Base-by-base conservation (phyloP, 83 land plant genomes). In the Diphasiastrum complanatum region DNA sequence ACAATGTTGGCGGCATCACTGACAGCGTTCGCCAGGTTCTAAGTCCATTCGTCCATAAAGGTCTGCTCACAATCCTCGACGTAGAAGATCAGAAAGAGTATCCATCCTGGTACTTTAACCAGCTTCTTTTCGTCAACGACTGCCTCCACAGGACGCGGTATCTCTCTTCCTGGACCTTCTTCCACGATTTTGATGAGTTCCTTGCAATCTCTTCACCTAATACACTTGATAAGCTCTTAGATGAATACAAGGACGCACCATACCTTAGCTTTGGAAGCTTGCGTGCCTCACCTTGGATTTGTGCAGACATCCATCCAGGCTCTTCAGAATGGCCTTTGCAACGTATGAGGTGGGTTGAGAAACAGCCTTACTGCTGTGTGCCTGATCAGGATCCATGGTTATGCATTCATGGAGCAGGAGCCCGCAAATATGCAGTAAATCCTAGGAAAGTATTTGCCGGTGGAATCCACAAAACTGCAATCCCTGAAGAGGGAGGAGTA, bases 171-270 rank as follows among this genome's bases (percentile, higher is more conserved):
- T 40, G 43, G 43, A 8, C 43, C 8, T 50, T 64, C 43, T 50
- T 64, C 61, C 50, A 48, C 18, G 66, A 64, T 14, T 64, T 64
- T 33, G 66, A 64, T 28, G 66, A 64, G 25, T 50, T 64, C 26
- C 4, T 64, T 3, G 56, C 47, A 29, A 50, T 64, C 10, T 40
- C 36, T 5, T 18, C 66, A 10, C 58, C 66, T 0, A 33, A 49
- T 14, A 64, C 60, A 2, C 30, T 64, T 26, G 61, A 30, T 1
- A 50, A 43, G 30, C 66, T 64, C 2, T 26, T 64, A 5, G 14
- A 34, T 1, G 31, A 64, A 26, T 26, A 50, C 30, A 35, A 23
- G 12, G 66, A 64, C 0, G 61, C 34, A 1, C 66, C 66, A 26
- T 64, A 56, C 56, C n/a, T 64, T 16, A 64, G 40, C 0, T 8